Evolutionary conservation across 1,284 basidiomycete species (phyloP).

Genomic region (Papiliotrema nemorosa): DNA sequence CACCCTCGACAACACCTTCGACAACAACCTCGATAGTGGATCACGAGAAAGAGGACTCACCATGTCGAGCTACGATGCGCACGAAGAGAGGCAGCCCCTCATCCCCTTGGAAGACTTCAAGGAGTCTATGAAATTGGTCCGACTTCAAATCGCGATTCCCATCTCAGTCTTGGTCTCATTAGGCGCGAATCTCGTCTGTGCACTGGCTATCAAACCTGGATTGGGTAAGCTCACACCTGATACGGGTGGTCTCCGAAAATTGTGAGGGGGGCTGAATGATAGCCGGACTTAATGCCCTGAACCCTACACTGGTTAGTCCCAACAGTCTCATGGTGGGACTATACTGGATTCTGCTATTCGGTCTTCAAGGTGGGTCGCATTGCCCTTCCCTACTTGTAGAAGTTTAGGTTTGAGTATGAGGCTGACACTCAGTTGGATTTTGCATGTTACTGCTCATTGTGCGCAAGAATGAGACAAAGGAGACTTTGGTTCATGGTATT

Average conservation of each 20-base stretch:
- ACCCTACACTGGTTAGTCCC: constrained; percentile 71
- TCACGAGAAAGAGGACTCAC: too few relatives aligned
- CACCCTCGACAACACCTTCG: too few relatives aligned
- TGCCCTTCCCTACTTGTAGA: background rate
- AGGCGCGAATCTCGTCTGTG: constrained; percentile 42
- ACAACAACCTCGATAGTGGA: too few relatives aligned
- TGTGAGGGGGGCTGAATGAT: constrained; percentile 1
- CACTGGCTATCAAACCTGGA: constrained; percentile 45
- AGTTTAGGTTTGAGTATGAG: background rate
- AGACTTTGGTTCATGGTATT: constrained; percentile 67
- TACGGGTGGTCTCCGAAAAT: background rate
- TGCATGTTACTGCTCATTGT: constrained; percentile 70
- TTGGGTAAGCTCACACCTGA: constrained; percentile 25
- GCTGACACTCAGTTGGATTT: constrained; percentile 63
- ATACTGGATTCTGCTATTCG: constrained; percentile 58
- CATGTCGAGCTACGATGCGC: constrained; percentile 45
- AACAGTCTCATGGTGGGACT: constrained; percentile 60
- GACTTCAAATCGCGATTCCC: constrained; percentile 73
- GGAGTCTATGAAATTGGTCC: constrained; percentile 47
- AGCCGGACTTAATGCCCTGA: constrained; percentile 58
- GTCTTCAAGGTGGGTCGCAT: constrained; percentile 33
- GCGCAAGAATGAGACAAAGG: constrained; percentile 73
- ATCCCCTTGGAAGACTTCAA: constrained; percentile 45
- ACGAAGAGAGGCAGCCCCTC: constrained; percentile 34
- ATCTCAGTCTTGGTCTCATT: constrained; percentile 51